A percentile compares a stretch with the other conserved stretches of the same genome.
phyloP scores from a whole-genome alignment of 495 filamentous ascomycete genomes.

The Neurospora pannonica region DNA sequence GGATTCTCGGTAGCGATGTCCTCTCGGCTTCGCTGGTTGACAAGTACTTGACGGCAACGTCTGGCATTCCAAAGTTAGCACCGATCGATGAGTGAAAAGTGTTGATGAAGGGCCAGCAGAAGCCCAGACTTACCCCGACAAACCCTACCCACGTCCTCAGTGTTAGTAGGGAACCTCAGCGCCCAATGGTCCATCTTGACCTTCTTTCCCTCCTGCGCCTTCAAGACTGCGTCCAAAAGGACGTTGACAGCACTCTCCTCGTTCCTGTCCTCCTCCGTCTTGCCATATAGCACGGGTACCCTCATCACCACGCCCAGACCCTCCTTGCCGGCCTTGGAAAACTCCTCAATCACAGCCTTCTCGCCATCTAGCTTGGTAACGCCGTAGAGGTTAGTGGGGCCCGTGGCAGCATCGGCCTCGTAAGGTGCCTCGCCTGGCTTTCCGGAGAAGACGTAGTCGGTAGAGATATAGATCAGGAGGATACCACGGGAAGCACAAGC shows the following conservation, averaged over 20 bases:
- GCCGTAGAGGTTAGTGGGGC: constrained; percentile 79
- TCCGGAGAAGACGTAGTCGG: constrained; percentile 90
- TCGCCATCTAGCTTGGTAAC: constrained; percentile 84
- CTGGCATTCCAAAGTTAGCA: constrained; percentile 13
- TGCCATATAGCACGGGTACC: constrained; percentile 83
- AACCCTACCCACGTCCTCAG: constrained; percentile 80
- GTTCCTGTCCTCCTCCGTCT: constrained; percentile 38
- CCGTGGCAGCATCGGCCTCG: constrained; percentile 49
- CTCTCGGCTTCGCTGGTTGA: constrained; percentile 22
- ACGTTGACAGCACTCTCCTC: constrained; percentile 77
- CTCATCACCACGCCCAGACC: constrained; percentile 61
- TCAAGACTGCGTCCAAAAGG: constrained; percentile 61
- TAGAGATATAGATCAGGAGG: constrained; percentile 84
- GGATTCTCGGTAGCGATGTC: constrained; percentile 51
- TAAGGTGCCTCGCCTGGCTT: constrained; percentile 79
- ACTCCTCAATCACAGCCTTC: constrained; percentile 55
- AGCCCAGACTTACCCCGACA: constrained; percentile 36
- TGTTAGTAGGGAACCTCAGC: constrained; percentile 74
- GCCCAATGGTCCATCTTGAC: constrained; percentile 88
- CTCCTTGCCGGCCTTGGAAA: constrained; percentile 35
- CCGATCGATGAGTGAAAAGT: neutral
- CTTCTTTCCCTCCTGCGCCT: constrained; percentile 50
- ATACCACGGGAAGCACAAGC: constrained; percentile 52
- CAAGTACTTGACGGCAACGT: constrained; percentile 60
- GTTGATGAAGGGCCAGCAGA: neutral